Base-by-base conservation (phyloP, 2,329 filamentous ascomycete genomes). In the Knoxdaviesia proteae region DNA sequence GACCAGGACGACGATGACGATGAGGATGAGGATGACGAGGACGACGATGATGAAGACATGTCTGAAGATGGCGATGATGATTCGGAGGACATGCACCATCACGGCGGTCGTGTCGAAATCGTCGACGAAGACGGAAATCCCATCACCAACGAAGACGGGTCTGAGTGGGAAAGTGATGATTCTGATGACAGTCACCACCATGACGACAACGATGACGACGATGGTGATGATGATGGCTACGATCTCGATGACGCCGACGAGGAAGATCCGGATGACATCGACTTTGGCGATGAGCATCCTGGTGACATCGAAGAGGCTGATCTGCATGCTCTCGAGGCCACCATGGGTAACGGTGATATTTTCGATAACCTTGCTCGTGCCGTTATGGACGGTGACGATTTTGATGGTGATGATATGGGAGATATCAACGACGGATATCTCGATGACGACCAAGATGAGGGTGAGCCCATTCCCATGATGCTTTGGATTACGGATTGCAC, bases 71-170 rank as follows among this genome's bases (percentile, higher is more conserved):
- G 59, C 32, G 62, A 60, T 6, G 59, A 56, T 7, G 61, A 64
- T 40, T 63, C 63, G 57, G 61, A 72, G 40, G 71, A 74, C 32
- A 63, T 69, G 44, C 67, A 70, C 38, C 67, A 69, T 40, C 56
- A 58, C 31, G 54, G 64, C 6, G 60, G 64, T 40, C 61, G 64
- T 11, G 60, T 64, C 7, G 60, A 79, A 51, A 75, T 78, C 44
- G 63, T 77, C 8, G 76, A 80, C 46, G 76, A 80, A 48, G 68
- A 73, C 32, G 73, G 68, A 41, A 68, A 74, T 47, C 61, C 65
- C 10, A 59, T 71, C 38, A 71, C 72, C 7, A 73, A 74, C 33
- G 74, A 77, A 42, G 71, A 68, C 3, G 65, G 65, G 34, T 71
- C 69, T 5, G 72, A 65, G 10, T 77, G 74, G 70, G 72, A 77